Percentiles rank a stretch among this genome's conserved stretches.
Evolutionary conservation across 495 filamentous ascomycete genomes (phyloP).

Genomic region (Neohortaea acidophila): DNA sequence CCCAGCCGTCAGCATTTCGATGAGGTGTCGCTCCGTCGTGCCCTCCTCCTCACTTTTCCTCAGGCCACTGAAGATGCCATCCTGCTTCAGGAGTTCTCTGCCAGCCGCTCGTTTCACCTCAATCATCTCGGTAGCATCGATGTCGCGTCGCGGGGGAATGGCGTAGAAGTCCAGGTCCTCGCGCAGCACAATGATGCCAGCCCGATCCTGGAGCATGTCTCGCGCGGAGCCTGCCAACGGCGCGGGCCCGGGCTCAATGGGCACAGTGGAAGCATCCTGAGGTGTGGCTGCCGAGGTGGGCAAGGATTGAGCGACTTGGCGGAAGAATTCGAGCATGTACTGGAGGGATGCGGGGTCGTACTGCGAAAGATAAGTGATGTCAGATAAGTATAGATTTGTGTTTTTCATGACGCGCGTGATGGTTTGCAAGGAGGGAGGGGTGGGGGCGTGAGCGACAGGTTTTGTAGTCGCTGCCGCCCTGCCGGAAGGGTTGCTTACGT

Average conservation of each 20-base stretch:
- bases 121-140: conserved; percentile 82
- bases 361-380: conserved; percentile 43
- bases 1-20: conserved; percentile 99
- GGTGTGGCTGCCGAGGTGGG: conserved; percentile 39
- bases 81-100: conserved; percentile 67
- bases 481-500: conserved; percentile 48
- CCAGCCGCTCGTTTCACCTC: conserved; percentile 92
- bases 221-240: conserved; percentile 55
- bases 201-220: conserved; percentile 72
- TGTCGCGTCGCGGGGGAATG: conserved; percentile 76
- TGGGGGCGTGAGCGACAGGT: conserved; percentile 22
- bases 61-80: conserved; percentile 91
- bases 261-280: conserved; percentile 30
- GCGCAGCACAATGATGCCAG: conserved; percentile 90
- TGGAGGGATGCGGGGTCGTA: conserved; percentile 92
- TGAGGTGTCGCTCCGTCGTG: conserved; percentile 94
- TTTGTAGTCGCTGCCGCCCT: conserved; percentile 15
- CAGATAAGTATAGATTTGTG: conserved; percentile 40
- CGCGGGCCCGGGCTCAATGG: conserved; percentile 51
- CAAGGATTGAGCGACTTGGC: conserved; percentile 84
- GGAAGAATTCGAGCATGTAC: conserved; percentile 99
- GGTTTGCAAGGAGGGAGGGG: conserved; percentile 21
- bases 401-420: conserved; percentile 26
- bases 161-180: conserved; percentile 97
- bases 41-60: conserved; percentile 89